Base-by-base conservation (phyloP, 176 grass and related monocot genomes). In the Neostapfia colusana region DNA sequence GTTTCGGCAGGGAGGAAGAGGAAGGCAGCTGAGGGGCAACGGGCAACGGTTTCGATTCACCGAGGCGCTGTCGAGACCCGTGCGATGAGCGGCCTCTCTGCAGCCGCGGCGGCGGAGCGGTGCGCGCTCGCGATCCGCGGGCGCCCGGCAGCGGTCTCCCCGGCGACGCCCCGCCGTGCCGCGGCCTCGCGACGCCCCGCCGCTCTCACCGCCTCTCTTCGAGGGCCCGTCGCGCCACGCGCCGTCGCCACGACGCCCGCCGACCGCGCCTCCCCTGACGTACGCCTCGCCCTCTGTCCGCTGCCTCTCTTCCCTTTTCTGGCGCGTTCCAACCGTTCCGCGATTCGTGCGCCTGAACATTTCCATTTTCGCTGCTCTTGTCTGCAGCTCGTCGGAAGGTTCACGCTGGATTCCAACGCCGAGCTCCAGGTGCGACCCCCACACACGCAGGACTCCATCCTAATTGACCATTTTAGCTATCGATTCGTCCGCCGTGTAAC, bases 391-490 rank as follows among this genome's bases (percentile, higher is more conserved):
- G 62, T 55, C 45, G 81, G 79, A 50, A 90, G 64, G 76, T 95
- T 92, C 89, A 83, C 75, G 45, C 89, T 99, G 75, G 91, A 90
- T 67, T 81, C 82, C 80, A 85, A 81, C 90, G 92, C 89, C 80
- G 75, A 95, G 69, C 80, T 99, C 73, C 82, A 88, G 91, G 95
- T 99, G 72, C 35, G n/a, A 7, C 15, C 48, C 15, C 60, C 45
- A 16, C 1, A 4, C 2, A 6, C 23, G 7, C 27, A 8, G 10
- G 38, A 81, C 64, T 45, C 27, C 12, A 69, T 44, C 17, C 50
- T 57, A 62, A 83, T 85, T 51, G 17, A 39, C n/a, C 62, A 51
- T 76, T 73, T 67, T 13, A 26, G 6, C 16, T 42, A 31, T 45
- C 46, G 44, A 26, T 77, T 76, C 65, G 43, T 83, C 8, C 38